A percentile compares a stretch with the other conserved stretches of the same genome.
Evolutionary conservation across 2,329 filamentous ascomycete species (phyloP).

Genomic region (Capronia coronata): DNA sequence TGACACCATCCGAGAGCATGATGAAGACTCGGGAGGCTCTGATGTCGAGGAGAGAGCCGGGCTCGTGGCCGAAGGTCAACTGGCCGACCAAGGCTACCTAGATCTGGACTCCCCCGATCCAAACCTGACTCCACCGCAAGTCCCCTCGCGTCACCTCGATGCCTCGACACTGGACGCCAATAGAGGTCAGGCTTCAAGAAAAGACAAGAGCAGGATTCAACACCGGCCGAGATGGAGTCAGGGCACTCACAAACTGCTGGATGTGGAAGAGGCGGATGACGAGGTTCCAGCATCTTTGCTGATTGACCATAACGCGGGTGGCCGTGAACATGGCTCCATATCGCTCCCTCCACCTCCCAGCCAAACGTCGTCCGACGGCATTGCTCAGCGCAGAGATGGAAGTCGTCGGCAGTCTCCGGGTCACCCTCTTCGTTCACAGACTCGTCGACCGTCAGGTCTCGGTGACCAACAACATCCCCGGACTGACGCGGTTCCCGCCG

Average conservation of each 20-base stretch:
- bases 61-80: conserved; percentile 32
- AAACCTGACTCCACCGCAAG: background rate
- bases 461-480: conserved; percentile 28
- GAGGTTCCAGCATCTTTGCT: conserved; percentile 60
- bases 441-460: conserved; percentile 1
- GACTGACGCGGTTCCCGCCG: conserved; percentile 22
- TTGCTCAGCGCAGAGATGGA: conserved; percentile 1
- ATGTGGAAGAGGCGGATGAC: conserved; percentile 51
- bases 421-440: conserved; percentile 1
- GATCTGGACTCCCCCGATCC: conserved; percentile 8
- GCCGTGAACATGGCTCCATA: conserved; percentile 16
- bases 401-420: conserved; percentile 1
- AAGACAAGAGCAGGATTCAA: conserved; percentile 17
- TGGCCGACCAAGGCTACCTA: conserved; percentile 16
- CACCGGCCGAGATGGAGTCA: conserved; percentile 13
- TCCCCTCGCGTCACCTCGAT: conserved; percentile 1
- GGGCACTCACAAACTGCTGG: conserved; percentile 27
- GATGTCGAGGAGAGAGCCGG: conserved; percentile 43
- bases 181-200: conserved; percentile 2
- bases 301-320: conserved; percentile 44
- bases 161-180: background rate
- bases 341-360: conserved; percentile 24
- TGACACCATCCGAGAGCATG: conserved; percentile 43
- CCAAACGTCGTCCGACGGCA: conserved; percentile 15
- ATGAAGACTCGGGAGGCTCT: conserved; percentile 41